Conservation (phyloP, 805 yeast species). For the Hanseniaspora nectarophila region DNA sequence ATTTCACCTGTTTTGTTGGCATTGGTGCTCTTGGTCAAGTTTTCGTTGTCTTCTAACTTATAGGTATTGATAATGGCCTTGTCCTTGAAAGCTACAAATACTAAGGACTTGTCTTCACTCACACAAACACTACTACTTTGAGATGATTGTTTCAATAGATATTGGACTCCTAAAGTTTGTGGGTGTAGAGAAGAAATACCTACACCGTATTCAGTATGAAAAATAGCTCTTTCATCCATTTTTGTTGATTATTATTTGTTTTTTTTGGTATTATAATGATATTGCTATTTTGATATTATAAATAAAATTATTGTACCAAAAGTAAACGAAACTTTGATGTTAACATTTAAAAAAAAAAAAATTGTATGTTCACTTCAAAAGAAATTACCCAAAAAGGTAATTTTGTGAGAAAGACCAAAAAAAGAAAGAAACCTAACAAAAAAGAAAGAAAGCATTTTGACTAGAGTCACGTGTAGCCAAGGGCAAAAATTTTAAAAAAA, state of each 20-base stretch:
- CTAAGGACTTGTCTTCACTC: not conserved
- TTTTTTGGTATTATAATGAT: too few relatives aligned
- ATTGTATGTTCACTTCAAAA: too few relatives aligned
- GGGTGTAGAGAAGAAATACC: slow-evolving; percentile 14
- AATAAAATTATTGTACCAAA: too few relatives aligned
- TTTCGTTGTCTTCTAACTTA: slow-evolving; percentile 46
- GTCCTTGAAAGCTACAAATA: slow-evolving; percentile 17
- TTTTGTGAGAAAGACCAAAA: not conserved
- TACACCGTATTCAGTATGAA: slow-evolving; percentile 14
- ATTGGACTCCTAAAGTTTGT: slow-evolving; percentile 12
- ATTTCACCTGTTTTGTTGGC: slow-evolving; percentile 23
- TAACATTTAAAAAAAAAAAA: too few relatives aligned
- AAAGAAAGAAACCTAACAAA: not conserved
- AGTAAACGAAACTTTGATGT: too few relatives aligned
- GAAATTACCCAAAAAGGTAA: too few relatives aligned
- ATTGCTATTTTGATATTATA: not conserved
- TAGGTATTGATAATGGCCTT: slow-evolving; percentile 70
- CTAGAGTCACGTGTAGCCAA: too few relatives aligned
- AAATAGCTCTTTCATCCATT: slow-evolving; percentile 15
- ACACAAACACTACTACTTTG: slow-evolving; percentile 1
- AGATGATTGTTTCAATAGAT: slow-evolving; percentile 9
- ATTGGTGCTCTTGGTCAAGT: not conserved
- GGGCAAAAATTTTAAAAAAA: too few relatives aligned
- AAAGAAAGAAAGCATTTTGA: not conserved
- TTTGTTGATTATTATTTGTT: too few relatives aligned